Evolutionary conservation across 345 rosid species (phyloP).

Genomic region (Salix suchowensis): DNA sequence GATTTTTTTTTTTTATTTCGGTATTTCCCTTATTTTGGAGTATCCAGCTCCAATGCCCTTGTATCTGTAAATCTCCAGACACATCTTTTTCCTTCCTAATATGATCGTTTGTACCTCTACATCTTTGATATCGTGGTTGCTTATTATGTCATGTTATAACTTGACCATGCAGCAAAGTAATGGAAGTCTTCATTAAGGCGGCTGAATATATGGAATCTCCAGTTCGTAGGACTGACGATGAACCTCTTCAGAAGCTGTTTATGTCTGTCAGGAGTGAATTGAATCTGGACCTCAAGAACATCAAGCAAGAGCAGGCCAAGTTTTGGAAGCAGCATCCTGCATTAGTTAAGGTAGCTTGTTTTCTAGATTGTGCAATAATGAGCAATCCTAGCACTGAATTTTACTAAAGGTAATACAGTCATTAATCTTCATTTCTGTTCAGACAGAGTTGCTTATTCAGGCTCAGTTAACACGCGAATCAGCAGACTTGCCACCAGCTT

Average conservation of each 20-base stretch:
- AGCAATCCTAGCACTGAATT: not conserved
- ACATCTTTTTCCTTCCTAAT: not conserved
- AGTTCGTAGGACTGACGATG: slow-evolving; percentile 89
- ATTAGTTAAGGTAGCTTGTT: slow-evolving; percentile 66
- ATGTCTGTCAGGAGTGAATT: slow-evolving; percentile 94
- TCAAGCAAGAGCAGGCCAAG: slow-evolving; percentile 99
- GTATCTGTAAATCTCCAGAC: not conserved
- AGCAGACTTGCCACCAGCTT: slow-evolving; percentile 66
- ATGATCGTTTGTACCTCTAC: not conserved
- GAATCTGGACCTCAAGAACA: slow-evolving; percentile 87
- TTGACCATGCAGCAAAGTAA: slow-evolving; percentile 72
- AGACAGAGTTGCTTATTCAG: slow-evolving; percentile 97
- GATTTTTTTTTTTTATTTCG: not conserved
- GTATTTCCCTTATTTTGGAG: not conserved
- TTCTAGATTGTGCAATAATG: slow-evolving; percentile 2
- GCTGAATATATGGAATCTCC: slow-evolving; percentile 97
- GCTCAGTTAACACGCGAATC: slow-evolving; percentile 88
- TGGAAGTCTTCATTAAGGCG: slow-evolving; percentile 96
- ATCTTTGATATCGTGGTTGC: not conserved
- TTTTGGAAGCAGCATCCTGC: slow-evolving; percentile 99
- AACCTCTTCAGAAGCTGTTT: slow-evolving; percentile 95
- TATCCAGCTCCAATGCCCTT: not conserved
- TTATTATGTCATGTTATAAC: not conserved
- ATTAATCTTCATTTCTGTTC: slow-evolving; percentile 14
- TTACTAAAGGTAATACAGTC: slow-evolving; percentile 8